Evolutionary conservation across 2,329 filamentous ascomycete species (phyloP), one percentile per base, ranked within the genome.

Genomic region (Dactylellina leptospora): DNA sequence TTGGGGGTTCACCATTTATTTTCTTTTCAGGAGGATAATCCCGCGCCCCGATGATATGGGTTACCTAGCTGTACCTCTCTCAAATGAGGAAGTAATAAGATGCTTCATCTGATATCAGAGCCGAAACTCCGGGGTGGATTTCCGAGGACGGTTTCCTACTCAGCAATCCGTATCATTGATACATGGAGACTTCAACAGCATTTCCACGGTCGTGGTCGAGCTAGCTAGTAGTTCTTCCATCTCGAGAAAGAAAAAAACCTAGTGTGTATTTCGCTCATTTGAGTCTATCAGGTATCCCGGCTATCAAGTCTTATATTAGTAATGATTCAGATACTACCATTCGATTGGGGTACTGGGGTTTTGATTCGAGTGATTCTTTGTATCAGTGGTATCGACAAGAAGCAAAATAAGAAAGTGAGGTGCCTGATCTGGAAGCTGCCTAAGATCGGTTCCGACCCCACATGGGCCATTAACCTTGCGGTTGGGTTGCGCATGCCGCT

Each of bases 371-470:
- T n/a, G n/a, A n/a, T n/a, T n/a, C n/a, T n/a, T n/a, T n/a, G n/a
- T n/a, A n/a, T n/a, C n/a, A n/a, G n/a, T n/a, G n/a, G n/a, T 18
- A 44, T 55, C 48, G 23, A 30, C 36, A 45, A 36, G 45, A 20
- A 53, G 16, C n/a, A 63, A 51, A 56, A 45, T 33, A 53, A 38
- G 60, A 50, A 58, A 56, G 51, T 47, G 36, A 53, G 44, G 59
- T 64, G 68, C 68, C 68, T 72, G 68, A 72, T 72, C 53, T 72
- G 53, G 68, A 72, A 72, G 68, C 68, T 72, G 68, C 68, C 68
- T 72, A 72, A 28, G 59, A 61, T 54, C 54, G 68, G 53, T 70
- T 70, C 64, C 48, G 56, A 62, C 62, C 53, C 64, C 50, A 33
- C 13, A 56, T 62, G 56, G 64, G 56, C 27, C 42, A 66, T 66